phyloP scores from a whole-genome alignment of 2,329 filamentous ascomycete species.

The Calonectria honghensis region DNA sequence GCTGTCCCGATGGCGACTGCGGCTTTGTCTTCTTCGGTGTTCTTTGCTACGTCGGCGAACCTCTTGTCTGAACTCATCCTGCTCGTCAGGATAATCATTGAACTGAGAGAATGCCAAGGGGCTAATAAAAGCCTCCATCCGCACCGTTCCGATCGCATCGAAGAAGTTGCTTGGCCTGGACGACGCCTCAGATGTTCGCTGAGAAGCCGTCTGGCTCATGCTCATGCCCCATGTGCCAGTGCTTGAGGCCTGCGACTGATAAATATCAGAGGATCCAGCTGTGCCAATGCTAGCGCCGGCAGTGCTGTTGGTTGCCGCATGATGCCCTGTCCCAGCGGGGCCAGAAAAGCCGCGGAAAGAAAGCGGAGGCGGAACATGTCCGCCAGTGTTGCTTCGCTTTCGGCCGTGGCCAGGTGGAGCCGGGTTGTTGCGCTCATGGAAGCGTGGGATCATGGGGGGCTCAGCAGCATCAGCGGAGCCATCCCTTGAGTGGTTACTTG shows the following conservation, averaged over 20 bases:
- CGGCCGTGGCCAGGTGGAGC: conserved; percentile 78
- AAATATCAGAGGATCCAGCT: conserved; percentile 76
- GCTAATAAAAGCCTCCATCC: conserved; percentile 97
- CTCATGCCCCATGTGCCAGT: conserved; percentile 67
- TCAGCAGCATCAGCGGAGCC: conserved; percentile 78
- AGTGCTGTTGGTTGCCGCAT: conserved; percentile 74
- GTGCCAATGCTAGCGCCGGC: conserved; percentile 75
- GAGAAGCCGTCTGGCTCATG: conserved; percentile 67
- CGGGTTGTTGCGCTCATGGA: conserved; percentile 72
- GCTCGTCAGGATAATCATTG: conserved; percentile 68
- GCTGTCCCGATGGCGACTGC: conserved; percentile 73
- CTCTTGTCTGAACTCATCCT: conserved; percentile 69
- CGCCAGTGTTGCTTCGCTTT: conserved; percentile 92
- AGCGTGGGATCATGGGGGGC: conserved; percentile 83
- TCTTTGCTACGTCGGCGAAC: conserved; percentile 74
- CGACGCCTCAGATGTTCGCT: conserved; percentile 74
- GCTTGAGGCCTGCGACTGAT: conserved; percentile 72
- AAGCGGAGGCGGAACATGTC: conserved; percentile 80
- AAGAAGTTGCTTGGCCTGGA: conserved; percentile 80
- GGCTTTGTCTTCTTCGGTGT: conserved; percentile 70
- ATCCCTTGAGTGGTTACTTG: conserved; percentile 65
- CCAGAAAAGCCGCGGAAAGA: conserved; percentile 88
- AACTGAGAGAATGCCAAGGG: conserved; percentile 72
- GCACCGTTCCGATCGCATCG: conserved; percentile 90
- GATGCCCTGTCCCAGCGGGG: conserved; percentile 64